Conservation (phyloP, 768 basidiomycete genomes). For the Podaxis rugospora region DNA sequence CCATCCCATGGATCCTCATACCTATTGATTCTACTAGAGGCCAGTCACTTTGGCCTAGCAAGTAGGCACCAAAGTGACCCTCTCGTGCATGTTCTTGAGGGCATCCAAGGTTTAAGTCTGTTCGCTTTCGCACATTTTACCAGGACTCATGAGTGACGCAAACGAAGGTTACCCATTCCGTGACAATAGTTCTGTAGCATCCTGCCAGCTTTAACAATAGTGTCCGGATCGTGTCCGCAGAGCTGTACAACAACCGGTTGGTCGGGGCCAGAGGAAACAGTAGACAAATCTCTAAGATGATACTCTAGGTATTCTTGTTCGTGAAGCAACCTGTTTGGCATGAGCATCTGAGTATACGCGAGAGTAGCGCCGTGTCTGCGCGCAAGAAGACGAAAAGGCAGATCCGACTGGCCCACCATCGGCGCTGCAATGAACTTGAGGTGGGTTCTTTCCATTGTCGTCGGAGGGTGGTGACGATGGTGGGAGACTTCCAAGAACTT, state of each 20-base stretch:
- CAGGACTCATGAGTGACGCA: not conserved
- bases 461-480: constrained; percentile 2
- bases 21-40: constrained; percentile 61
- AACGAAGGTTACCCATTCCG: constrained; percentile 53
- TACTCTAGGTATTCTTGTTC: constrained; percentile 63
- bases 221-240: constrained; percentile 66
- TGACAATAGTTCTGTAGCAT: constrained; percentile 59
- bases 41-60: constrained; percentile 74
- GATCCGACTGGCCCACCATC: constrained; percentile 79
- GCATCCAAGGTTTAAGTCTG: constrained; percentile 81
- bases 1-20: constrained; percentile 22
- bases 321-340: constrained; percentile 54
- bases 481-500: not conserved
- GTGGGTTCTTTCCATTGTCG: constrained; percentile 17
- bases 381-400: constrained; percentile 64
- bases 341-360: constrained; percentile 77
- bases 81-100: constrained; percentile 67
- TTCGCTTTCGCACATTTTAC: constrained; percentile 12
- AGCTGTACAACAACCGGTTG: constrained; percentile 67
- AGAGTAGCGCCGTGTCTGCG: constrained; percentile 61
- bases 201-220: constrained; percentile 54
- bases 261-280: constrained; percentile 20
- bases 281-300: constrained; percentile 52
- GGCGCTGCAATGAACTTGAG: constrained; percentile 56
- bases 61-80: constrained; percentile 69